These are phyloP conservation scores for Desmodesmus armatus DNA, from an alignment of 139 green algal genomes.

Conservation along the genomic window DNA sequence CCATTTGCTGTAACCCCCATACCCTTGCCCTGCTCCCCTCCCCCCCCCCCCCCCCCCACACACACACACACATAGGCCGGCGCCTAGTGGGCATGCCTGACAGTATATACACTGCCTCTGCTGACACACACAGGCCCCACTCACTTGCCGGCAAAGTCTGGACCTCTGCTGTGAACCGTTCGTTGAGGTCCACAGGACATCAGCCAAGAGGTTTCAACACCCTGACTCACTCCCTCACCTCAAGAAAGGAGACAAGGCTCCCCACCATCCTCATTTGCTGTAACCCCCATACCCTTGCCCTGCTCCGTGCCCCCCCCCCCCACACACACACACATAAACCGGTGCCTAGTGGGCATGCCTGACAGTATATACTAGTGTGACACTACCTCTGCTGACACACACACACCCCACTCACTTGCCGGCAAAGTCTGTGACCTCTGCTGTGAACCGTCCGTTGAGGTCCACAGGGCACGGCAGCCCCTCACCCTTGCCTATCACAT, in stretches of 20 bases:
- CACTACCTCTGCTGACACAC: too few species aligned
- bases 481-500: constrained; percentile 84
- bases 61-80: neutral
- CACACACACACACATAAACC: neutral
- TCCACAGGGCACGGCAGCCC: constrained; percentile 92
- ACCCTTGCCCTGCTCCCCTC: neutral
- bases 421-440: constrained; percentile 84
- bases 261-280: too few species aligned
- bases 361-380: neutral
- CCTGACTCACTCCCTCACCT: too few species aligned
- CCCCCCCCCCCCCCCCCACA: neutral
- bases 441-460: constrained; percentile 88
- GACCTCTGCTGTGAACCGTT: constrained; percentile 87
- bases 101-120: too few species aligned
- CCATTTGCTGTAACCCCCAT: too few species aligned
- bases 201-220: too few species aligned
- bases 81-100: neutral
- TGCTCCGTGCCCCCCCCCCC: neutral
- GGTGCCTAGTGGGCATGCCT: neutral
- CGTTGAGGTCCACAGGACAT: constrained; percentile 91
- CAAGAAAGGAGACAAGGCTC: too few species aligned
- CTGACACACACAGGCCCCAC: constrained; percentile 5
- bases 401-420: constrained; percentile 63
- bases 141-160: constrained; percentile 85
- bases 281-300: too few species aligned